phyloP scores from a whole-genome alignment of 441 rosid genomes.

The Gossypium gossypioides region DNA sequence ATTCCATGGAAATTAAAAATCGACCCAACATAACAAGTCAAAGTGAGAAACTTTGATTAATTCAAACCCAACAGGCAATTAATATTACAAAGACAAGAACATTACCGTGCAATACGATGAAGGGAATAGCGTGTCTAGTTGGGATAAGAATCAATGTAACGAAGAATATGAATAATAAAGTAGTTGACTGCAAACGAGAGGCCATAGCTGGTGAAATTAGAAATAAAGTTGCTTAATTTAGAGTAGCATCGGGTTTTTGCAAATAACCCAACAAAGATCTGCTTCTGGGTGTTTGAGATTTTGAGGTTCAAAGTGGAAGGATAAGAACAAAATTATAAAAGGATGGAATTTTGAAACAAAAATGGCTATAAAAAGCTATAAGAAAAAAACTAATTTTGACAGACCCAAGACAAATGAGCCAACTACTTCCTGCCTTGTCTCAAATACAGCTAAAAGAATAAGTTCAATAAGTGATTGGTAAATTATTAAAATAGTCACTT shows the following conservation, averaged over 20 bases:
- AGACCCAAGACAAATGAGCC: not conserved
- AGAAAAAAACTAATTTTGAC: not conserved
- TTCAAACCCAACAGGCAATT: not conserved
- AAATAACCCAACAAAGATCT: not conserved
- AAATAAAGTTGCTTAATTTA: not conserved
- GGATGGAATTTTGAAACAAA: not conserved
- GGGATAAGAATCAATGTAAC: constrained; percentile 15
- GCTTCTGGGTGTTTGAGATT: not conserved
- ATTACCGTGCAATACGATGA: constrained; percentile 70
- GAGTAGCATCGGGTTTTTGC: not conserved
- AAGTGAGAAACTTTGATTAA: not conserved
- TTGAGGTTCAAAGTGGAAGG: not conserved
- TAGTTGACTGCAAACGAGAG: not conserved
- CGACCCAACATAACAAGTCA: not conserved
- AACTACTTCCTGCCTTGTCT: not conserved
- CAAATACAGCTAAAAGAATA: not conserved
- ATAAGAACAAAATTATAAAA: not conserved
- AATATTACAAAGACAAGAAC: not conserved
- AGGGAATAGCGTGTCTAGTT: constrained; percentile 42
- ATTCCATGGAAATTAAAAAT: not conserved
- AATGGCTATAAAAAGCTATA: not conserved
- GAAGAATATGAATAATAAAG: constrained; percentile 9
- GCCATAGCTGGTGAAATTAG: constrained; percentile 19
- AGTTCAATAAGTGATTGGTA: not conserved
- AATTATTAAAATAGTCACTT: too few species aligned